These are phyloP conservation scores for Colletotrichum gloeosporioides DNA, from an alignment of 2,329 filamentous ascomycete species.

Conservation along the genomic window DNA sequence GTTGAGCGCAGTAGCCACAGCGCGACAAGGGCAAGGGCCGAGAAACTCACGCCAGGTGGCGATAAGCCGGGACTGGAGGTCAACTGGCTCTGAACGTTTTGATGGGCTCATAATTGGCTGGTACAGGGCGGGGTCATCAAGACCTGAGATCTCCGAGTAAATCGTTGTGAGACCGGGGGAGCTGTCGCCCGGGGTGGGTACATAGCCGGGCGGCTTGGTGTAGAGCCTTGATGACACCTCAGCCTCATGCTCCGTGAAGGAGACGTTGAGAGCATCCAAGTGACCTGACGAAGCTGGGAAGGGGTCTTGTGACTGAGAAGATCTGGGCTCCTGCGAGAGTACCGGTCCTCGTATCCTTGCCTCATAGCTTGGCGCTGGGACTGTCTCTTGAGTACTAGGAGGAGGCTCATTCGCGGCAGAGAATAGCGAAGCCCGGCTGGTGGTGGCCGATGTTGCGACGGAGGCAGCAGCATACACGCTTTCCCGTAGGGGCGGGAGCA, in stretches of 20 bases:
- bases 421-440: conserved; percentile 1
- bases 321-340: neutral
- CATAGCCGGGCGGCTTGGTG: neutral
- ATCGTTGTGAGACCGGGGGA: neutral
- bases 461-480: neutral
- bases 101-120: neutral
- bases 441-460: neutral
- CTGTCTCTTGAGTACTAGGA: neutral
- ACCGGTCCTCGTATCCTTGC: neutral
- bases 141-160: neutral
- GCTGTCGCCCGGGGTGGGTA: neutral
- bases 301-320: neutral
- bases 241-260: neutral
- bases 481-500: neutral
- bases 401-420: neutral
- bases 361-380: neutral
- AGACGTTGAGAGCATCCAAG: neutral
- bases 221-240: neutral
- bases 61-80: conserved; percentile 1
- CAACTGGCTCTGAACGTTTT: neutral
- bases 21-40: neutral
- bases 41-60: neutral
- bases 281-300: conserved; percentile 1
- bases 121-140: neutral
- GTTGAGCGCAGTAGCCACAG: neutral